Evolutionary conservation across 129 eudicot species (phyloP).

Genomic region (Centaurea solstitialis): DNA sequence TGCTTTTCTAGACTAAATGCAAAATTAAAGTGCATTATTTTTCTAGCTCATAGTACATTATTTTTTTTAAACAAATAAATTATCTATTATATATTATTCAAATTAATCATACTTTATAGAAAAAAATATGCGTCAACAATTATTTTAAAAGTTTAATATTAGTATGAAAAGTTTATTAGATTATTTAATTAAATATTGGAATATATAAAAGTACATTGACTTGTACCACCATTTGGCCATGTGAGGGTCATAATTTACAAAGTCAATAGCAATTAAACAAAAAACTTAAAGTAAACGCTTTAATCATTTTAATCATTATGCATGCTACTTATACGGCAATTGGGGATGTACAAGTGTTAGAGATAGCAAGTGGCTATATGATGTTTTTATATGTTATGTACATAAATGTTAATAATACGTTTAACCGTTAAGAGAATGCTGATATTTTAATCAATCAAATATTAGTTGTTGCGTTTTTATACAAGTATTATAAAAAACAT

Average conservation of each 20-base stretch:
- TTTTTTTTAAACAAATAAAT: too few species aligned
- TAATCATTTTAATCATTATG: background rate
- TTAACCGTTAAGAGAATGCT: background rate
- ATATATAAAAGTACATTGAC: background rate
- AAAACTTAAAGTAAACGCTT: background rate
- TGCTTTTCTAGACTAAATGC: too few species aligned
- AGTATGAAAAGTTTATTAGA: background rate
- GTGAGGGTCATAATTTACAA: background rate
- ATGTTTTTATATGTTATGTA: too few species aligned
- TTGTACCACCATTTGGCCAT: background rate
- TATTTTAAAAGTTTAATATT: background rate
- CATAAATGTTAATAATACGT: background rate
- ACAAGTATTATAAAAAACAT: background rate
- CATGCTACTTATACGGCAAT: background rate
- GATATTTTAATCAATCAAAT: background rate
- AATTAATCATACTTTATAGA: background rate
- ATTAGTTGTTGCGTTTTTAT: background rate
- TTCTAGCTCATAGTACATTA: too few species aligned
- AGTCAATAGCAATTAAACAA: background rate
- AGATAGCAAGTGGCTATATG: background rate
- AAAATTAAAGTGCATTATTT: too few species aligned
- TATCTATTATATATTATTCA: too few species aligned
- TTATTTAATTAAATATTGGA: background rate
- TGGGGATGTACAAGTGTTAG: background rate
- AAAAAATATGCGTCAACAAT: background rate